These are phyloP conservation scores for Tuctoria greenei DNA, from an alignment of 176 grass and related monocot genomes.

Conservation along the genomic window DNA sequence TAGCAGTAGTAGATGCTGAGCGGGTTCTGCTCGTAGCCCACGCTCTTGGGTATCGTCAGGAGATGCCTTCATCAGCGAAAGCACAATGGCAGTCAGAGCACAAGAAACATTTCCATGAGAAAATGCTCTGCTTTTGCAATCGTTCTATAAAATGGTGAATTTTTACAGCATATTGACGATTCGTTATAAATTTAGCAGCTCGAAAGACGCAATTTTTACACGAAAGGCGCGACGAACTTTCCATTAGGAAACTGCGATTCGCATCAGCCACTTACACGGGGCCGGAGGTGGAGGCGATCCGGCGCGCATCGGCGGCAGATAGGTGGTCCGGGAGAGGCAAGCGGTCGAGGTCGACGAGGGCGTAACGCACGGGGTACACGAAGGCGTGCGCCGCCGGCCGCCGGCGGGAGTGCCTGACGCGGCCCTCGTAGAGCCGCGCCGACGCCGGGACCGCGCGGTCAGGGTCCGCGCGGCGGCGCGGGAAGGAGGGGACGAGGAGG, in stretches of 20 bases:
- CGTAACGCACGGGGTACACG: constrained; percentile 78
- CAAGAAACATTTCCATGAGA: not conserved
- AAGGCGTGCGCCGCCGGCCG: constrained; percentile 71
- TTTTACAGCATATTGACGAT: not conserved
- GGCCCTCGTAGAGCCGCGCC: constrained; percentile 63
- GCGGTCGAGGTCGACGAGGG: constrained; percentile 73
- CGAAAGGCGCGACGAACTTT: not conserved
- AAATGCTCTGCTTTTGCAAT: not conserved
- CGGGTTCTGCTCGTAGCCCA: constrained; percentile 91
- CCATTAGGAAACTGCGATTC: not conserved
- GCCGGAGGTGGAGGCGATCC: constrained; percentile 62
- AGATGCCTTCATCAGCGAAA: constrained; percentile 48
- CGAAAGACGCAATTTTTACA: constrained; percentile 3
- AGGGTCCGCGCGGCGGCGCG: not conserved
- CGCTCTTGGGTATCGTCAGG: constrained; percentile 82
- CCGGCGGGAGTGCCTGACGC: constrained; percentile 57
- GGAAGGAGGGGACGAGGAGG: constrained; percentile 35
- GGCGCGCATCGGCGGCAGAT: constrained; percentile 62
- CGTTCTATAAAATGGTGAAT: not conserved
- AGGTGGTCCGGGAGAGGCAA: constrained; percentile 46
- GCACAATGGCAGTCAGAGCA: not conserved
- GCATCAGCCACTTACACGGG: constrained; percentile 51
- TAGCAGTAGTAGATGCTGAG: constrained; percentile 95
- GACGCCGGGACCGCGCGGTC: not conserved
- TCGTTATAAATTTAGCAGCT: not conserved